Conservation (phyloP, 495 filamentous ascomycete genomes). For the Aspergillus avenaceus region DNA sequence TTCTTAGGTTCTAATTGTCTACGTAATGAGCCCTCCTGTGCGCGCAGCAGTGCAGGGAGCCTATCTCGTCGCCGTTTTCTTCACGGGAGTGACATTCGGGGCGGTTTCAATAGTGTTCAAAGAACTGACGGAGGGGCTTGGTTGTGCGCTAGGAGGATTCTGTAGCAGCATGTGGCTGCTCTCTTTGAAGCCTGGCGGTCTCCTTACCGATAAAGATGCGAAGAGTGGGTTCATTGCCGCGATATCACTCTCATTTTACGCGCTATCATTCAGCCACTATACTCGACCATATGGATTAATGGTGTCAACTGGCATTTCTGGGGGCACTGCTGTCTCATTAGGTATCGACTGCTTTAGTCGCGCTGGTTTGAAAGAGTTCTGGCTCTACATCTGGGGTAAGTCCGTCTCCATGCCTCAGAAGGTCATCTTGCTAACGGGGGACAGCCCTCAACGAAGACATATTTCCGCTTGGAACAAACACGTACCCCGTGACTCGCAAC, state of each 20-base stretch:
- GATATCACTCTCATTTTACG: constrained; percentile 63
- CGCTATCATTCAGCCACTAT: constrained; percentile 72
- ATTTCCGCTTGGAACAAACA: constrained; percentile 69
- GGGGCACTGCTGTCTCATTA: constrained; percentile 70
- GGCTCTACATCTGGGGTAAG: constrained; percentile 89
- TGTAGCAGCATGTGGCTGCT: constrained; percentile 90
- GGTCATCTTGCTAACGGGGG: constrained; percentile 9
- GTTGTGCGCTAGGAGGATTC: constrained; percentile 84
- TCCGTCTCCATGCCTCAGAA: neutral
- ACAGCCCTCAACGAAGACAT: constrained; percentile 68
- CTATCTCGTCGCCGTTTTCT: constrained; percentile 75
- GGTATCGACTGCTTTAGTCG: constrained; percentile 90
- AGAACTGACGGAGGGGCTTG: constrained; percentile 82
- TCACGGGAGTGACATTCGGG: constrained; percentile 75
- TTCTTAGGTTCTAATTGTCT: constrained; percentile 69
- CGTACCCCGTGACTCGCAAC: constrained; percentile 82
- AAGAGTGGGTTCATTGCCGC: constrained; percentile 73
- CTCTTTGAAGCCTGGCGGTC: constrained; percentile 69
- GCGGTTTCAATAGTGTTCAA: constrained; percentile 72
- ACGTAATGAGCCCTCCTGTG: constrained; percentile 83
- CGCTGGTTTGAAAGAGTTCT: constrained; percentile 91
- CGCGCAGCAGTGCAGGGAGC: constrained; percentile 76
- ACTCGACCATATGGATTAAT: constrained; percentile 78
- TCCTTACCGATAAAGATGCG: constrained; percentile 55
- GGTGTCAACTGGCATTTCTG: constrained; percentile 69